Evolutionary conservation across 805 yeast species (phyloP).

Genomic region (Pichia californica): DNA sequence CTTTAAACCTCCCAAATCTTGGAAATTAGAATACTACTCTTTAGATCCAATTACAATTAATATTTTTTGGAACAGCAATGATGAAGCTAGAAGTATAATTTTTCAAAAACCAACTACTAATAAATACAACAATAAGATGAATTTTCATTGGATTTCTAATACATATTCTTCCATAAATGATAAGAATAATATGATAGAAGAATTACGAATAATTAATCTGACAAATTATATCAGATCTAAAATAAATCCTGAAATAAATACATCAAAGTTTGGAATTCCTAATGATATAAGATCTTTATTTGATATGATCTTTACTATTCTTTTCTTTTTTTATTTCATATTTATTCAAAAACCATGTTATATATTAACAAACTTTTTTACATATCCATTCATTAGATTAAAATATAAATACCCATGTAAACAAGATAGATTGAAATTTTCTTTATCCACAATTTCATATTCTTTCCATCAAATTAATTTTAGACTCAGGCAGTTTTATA

Average conservation of each 20-base stretch:
- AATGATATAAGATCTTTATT: background rate
- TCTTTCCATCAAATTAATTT: conserved; percentile 75
- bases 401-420: background rate
- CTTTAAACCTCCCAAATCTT: conserved; percentile 69
- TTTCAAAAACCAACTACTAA: conserved; percentile 17
- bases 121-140: conserved; percentile 25
- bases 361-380: conserved; percentile 8
- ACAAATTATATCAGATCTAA: conserved; percentile 23
- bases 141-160: conserved; percentile 16
- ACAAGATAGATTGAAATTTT: background rate
- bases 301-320: background rate
- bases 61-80: conserved; percentile 32
- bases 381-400: conserved; percentile 13
- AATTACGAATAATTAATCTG: conserved; percentile 26
- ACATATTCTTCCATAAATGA: background rate
- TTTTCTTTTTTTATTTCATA: conserved; percentile 3
- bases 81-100: conserved; percentile 5
- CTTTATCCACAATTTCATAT: conserved; percentile 10
- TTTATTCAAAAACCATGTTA: conserved; percentile 12
- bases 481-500: conserved; percentile 66
- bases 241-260: conserved; percentile 7
- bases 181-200: conserved; percentile 20
- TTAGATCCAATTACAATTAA: conserved; percentile 65
- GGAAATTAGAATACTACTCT: conserved; percentile 70
- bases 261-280: background rate